A percentile compares a stretch with the other conserved stretches of the same genome.
These are phyloP conservation scores for Omphalea diandra DNA, from an alignment of 441 rosid species.

Conservation along the genomic window DNA sequence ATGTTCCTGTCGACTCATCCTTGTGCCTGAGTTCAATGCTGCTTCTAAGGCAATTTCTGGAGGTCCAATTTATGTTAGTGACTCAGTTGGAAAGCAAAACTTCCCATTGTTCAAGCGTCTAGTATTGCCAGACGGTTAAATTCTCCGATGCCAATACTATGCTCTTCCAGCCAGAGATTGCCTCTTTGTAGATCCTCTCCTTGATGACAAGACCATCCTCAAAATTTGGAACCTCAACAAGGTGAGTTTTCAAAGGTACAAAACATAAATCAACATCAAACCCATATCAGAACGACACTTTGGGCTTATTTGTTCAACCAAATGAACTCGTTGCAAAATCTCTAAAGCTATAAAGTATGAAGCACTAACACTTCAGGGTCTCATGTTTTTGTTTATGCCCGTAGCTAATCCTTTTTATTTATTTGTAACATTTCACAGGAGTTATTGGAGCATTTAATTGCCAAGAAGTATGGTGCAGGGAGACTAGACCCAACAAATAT, in stretches of 20 bases:
- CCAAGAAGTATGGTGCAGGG: constrained; percentile 83
- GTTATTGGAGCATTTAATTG: constrained; percentile 75
- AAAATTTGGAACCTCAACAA: constrained; percentile 91
- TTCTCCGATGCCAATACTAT: constrained; percentile 61
- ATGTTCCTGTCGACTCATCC: constrained; percentile 93
- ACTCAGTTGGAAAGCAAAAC: constrained; percentile 70
- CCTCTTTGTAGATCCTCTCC: constrained; percentile 72
- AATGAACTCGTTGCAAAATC: no score
- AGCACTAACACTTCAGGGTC: no score
- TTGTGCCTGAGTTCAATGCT: constrained; percentile 81
- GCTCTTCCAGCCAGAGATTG: constrained; percentile 83
- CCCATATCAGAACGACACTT: not conserved
- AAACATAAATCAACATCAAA: no score
- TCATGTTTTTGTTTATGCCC: no score
- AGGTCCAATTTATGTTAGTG: constrained; percentile 78
- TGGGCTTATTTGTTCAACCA: no score
- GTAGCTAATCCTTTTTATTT: no score
- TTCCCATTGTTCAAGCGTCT: constrained; percentile 57
- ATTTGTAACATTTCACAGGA: constrained; percentile 68
- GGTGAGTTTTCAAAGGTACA: no score
- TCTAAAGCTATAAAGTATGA: no score
- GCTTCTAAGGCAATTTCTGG: constrained; percentile 84
- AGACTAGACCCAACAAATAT: constrained; percentile 54
- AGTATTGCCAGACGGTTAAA: constrained; percentile 65
- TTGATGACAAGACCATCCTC: constrained; percentile 84